phyloP scores from a whole-genome alignment of 176 grass and related monocot species.

The Oryza coarctata region DNA sequence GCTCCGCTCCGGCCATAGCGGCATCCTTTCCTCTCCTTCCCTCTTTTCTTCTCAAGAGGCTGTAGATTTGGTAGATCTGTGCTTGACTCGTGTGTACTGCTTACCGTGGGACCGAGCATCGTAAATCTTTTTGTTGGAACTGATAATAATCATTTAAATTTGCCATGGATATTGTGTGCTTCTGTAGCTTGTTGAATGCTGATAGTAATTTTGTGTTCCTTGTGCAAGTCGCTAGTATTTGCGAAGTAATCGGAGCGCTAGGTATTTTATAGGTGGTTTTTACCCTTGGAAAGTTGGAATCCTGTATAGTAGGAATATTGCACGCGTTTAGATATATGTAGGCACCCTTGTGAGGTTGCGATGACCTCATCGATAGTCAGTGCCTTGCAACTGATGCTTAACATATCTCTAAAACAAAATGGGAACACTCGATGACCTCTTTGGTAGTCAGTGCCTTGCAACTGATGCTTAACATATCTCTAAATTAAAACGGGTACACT shows the following conservation, averaged over 20 bases:
- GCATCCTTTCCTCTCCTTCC: neutral
- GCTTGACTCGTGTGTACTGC: neutral
- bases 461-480: neutral
- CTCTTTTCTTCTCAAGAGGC: neutral
- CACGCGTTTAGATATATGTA: neutral
- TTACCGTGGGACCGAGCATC: rapidly evolving
- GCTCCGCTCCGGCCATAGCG: neutral
- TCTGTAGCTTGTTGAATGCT: neutral
- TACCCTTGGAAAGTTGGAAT: neutral
- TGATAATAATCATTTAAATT: neutral
- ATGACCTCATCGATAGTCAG: neutral
- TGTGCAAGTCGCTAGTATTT: neutral
- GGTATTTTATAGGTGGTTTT: neutral
- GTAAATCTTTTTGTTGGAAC: neutral
- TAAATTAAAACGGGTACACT: neutral
- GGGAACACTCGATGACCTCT: too few relatives aligned
- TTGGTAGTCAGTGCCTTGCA: neutral
- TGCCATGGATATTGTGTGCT: neutral
- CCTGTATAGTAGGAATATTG: neutral
- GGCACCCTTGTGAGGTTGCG: too few relatives aligned
- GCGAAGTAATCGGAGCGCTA: neutral
- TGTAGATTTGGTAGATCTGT: slow-evolving; percentile 20
- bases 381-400: neutral
- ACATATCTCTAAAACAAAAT: neutral
- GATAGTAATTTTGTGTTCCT: too few relatives aligned